Conservation (phyloP, 257 asterid genomes). For the Dorcoceras hygrometricum region DNA sequence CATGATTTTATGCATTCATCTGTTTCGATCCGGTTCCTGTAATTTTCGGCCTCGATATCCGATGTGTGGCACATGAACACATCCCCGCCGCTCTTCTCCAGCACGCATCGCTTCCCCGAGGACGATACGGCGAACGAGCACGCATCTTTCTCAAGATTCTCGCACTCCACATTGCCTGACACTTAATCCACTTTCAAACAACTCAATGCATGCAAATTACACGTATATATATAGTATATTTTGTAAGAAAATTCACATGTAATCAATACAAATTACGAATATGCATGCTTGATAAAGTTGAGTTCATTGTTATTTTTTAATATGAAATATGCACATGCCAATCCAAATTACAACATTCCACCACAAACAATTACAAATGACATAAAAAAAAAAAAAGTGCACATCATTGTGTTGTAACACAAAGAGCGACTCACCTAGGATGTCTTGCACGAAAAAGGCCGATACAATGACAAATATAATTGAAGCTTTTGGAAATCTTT, state of each 20-base stretch:
- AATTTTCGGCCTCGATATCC: conserved; percentile 50
- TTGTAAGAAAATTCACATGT: too few species aligned
- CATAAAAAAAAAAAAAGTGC: too few species aligned
- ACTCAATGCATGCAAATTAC: too few species aligned
- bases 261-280: too few species aligned
- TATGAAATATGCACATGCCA: too few species aligned
- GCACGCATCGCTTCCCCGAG: conserved; percentile 44
- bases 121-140: conserved; percentile 42
- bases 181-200: too few species aligned
- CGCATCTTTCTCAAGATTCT: conserved; percentile 37
- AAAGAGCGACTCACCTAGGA: not conserved
- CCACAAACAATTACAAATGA: not conserved
- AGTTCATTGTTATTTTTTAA: too few species aligned
- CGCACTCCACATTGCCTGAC: conserved; percentile 53
- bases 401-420: too few species aligned
- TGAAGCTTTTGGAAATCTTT: not conserved
- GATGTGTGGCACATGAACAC: conserved; percentile 52
- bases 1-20: conserved; percentile 59
- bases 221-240: too few species aligned
- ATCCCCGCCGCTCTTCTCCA: conserved; percentile 42
- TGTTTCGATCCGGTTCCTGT: conserved; percentile 55
- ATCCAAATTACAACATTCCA: not conserved
- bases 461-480: not conserved
- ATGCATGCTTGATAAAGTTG: too few species aligned
- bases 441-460: not conserved